phyloP scores from a whole-genome alignment of 2,329 filamentous ascomycete species.

The Geosmithia putterillii region DNA sequence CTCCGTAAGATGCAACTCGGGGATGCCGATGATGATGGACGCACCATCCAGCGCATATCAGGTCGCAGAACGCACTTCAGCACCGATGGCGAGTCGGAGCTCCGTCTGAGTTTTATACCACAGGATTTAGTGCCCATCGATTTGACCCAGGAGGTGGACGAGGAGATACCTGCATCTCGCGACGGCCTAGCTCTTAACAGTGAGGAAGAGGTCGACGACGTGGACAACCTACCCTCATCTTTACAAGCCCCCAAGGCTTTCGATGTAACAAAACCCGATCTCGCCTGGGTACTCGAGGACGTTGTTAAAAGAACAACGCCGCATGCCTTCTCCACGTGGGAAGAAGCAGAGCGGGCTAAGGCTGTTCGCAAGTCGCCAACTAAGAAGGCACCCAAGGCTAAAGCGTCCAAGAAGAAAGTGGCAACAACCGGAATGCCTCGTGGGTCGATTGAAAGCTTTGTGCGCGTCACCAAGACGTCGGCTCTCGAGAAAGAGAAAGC shows the following conservation, averaged over 20 bases:
- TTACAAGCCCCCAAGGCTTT: conserved; percentile 28
- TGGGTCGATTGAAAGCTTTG: conserved; percentile 26
- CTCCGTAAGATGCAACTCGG: conserved; percentile 36
- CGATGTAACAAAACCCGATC: conserved; percentile 51
- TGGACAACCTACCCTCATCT: conserved; percentile 8
- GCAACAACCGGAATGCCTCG: conserved; percentile 7
- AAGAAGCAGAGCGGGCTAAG: conserved; percentile 10
- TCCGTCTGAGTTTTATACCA: conserved; percentile 70
- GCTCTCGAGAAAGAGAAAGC: conserved; percentile 2
- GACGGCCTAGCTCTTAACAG: conserved; percentile 48
- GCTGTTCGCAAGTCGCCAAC: conserved; percentile 10
- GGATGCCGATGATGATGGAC: conserved; percentile 17
- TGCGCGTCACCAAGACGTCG: conserved; percentile 23
- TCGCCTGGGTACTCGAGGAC: conserved; percentile 24
- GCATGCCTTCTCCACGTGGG: conserved; percentile 12
- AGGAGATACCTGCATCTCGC: conserved; percentile 36
- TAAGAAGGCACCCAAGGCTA: conserved; percentile 13
- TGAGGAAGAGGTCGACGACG: conserved; percentile 47
- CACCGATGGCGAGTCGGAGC: conserved; percentile 63
- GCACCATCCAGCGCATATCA: conserved; percentile 52
- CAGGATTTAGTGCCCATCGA: conserved; percentile 67
- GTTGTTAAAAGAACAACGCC: conserved; percentile 15
- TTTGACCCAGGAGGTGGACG: conserved; percentile 58
- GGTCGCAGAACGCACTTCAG: conserved; percentile 56
- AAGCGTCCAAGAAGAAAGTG: conserved; percentile 7